Percentiles rank a stretch among this genome's conserved stretches.
Evolutionary conservation across 495 filamentous ascomycete species (phyloP).

Genomic region (Hypoxylon crocopeplum): DNA sequence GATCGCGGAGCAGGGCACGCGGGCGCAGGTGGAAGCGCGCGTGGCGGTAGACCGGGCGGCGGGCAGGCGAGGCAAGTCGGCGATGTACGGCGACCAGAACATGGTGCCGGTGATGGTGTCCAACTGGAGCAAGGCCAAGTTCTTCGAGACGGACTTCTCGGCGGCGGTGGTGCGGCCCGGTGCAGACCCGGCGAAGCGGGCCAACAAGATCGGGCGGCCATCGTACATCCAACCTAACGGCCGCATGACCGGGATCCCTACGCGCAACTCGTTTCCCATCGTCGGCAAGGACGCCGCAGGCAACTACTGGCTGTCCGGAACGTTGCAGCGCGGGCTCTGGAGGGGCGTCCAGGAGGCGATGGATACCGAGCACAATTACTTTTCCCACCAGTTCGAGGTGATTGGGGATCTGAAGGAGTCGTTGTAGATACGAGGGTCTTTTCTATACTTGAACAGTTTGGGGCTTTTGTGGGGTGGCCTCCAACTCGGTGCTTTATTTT

Average conservation of each 20-base stretch:
- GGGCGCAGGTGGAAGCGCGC: conserved; percentile 51
- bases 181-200: conserved; percentile 15
- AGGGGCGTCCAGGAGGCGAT: conserved; percentile 42
- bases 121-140: conserved; percentile 55
- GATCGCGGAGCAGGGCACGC: conserved; percentile 52
- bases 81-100: conserved; percentile 46
- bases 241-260: conserved; percentile 33
- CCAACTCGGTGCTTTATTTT: too few species aligned
- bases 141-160: conserved; percentile 56
- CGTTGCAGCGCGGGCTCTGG: conserved; percentile 45
- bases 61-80: conserved; percentile 14
- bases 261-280: conserved; percentile 46
- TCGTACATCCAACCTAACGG: conserved; percentile 44
- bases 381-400: conserved; percentile 1
- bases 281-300: conserved; percentile 57
- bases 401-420: not conserved
- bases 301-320: conserved; percentile 56
- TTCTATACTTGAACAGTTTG: too few species aligned
- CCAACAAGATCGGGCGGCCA: conserved; percentile 34
- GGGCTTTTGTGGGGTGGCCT: too few species aligned
- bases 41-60: conserved; percentile 17
- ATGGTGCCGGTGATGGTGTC: conserved; percentile 48
- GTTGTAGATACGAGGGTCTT: not conserved
- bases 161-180: conserved; percentile 45
- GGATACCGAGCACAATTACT: conserved; percentile 24